These are phyloP conservation scores for Apophysomyces variabilis DNA, from an alignment of 371 early-diverging fungal species.

Conservation along the genomic window DNA sequence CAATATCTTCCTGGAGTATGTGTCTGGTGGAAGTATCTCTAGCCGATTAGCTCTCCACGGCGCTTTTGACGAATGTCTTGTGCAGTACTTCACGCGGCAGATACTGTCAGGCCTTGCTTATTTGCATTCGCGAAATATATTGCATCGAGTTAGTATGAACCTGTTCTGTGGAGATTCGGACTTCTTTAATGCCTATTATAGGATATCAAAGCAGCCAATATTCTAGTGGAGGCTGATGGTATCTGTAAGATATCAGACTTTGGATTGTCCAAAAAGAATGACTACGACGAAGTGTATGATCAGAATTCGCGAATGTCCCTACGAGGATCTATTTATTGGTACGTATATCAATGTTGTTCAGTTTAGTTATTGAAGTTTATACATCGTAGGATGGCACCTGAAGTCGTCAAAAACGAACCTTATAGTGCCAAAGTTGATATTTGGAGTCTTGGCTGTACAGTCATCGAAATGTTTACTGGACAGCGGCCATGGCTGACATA, in stretches of 20 bases:
- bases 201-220: slow-evolving; percentile 98
- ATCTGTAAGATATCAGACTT: slow-evolving; percentile 97
- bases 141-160: slow-evolving; percentile 65
- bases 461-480: slow-evolving; percentile 96
- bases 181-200: slow-evolving; percentile 12
- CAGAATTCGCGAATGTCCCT: slow-evolving; percentile 22
- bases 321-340: slow-evolving; percentile 5
- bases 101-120: slow-evolving; percentile 87
- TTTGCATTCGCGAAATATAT: slow-evolving; percentile 87
- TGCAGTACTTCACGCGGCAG: slow-evolving; percentile 86
- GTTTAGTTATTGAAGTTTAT: neutral
- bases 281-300: slow-evolving; percentile 56
- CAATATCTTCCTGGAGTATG: slow-evolving; percentile 93
- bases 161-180: too few species aligned
- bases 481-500: slow-evolving; percentile 89
- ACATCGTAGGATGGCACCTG: slow-evolving; percentile 88
- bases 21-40: slow-evolving; percentile 83
- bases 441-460: slow-evolving; percentile 90
- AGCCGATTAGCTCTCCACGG: slow-evolving; percentile 73
- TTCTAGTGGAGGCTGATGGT: slow-evolving; percentile 82
- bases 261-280: slow-evolving; percentile 90
- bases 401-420: slow-evolving; percentile 69
- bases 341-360: too few species aligned
- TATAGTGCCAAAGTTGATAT: slow-evolving; percentile 88
- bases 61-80: slow-evolving; percentile 72